Conservation (phyloP, 306 rosid species). For the Medicago lupulina region DNA sequence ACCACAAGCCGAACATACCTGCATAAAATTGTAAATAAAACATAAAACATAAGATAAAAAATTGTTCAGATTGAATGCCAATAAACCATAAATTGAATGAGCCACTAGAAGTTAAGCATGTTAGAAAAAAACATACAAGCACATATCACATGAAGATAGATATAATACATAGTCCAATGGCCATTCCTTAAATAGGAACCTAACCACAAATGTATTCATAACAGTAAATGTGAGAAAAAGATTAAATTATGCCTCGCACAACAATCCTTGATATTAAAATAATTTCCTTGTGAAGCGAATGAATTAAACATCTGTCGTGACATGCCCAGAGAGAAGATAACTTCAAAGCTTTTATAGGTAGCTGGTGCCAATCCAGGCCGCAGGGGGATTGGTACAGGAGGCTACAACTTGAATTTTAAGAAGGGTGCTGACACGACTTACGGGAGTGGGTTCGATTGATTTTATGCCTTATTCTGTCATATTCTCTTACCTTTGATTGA, state of each 20-base stretch:
- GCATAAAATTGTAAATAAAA: conserved; percentile 40
- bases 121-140: neutral
- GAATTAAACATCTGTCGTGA: neutral
- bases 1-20: conserved; percentile 86
- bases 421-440: neutral
- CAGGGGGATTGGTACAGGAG: neutral
- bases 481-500: no score
- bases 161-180: conserved; percentile 5
- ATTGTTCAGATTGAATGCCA: neutral
- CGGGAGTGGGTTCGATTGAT: neutral
- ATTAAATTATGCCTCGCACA: neutral
- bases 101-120: conserved; percentile 15
- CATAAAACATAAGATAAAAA: conserved; percentile 24
- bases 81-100: conserved; percentile 27
- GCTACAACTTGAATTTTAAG: neutral
- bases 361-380: neutral
- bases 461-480: neutral
- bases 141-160: conserved; percentile 17
- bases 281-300: no score
- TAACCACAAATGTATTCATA: neutral
- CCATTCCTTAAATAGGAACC: neutral
- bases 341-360: neutral
- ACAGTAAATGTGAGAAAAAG: neutral
- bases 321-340: neutral
- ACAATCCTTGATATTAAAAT: neutral